Evolutionary conservation across 257 asterid genomes (phyloP).

Genomic region (Solanum neorickii): DNA sequence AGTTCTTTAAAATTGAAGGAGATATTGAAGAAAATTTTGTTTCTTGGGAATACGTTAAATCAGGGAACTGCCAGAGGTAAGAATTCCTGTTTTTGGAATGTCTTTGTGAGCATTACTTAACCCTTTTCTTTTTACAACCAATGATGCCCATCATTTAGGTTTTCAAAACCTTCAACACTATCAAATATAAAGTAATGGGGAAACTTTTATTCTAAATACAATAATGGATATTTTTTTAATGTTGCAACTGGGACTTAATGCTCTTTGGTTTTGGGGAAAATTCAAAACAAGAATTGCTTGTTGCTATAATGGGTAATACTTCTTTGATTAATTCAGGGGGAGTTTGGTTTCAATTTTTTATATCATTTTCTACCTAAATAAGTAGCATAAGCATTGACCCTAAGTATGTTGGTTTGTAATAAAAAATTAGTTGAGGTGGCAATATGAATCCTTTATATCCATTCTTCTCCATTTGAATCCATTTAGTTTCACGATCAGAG

Average conservation of each 20-base stretch:
- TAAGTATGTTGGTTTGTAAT: not conserved
- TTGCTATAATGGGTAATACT: not conserved
- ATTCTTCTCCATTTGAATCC: not conserved
- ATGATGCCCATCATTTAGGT: not conserved
- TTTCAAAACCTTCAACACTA: not conserved
- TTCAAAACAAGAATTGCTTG: not conserved
- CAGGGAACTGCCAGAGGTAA: constrained; percentile 99
- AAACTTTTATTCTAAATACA: not conserved
- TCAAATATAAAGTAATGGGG: not conserved
- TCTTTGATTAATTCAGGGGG: not conserved
- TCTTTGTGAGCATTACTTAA: not conserved
- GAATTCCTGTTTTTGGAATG: constrained; percentile 4
- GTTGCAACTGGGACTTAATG: not conserved
- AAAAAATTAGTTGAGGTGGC: not conserved
- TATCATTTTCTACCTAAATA: not conserved
- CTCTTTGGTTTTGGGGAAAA: not conserved
- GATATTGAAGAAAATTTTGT: constrained; percentile 75
- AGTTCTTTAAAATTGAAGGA: constrained; percentile 80
- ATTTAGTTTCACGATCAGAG: not conserved
- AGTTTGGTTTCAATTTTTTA: not conserved
- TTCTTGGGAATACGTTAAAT: constrained; percentile 84
- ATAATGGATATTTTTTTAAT: not conserved
- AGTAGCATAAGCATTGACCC: not conserved
- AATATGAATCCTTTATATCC: not conserved
- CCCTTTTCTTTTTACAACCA: not conserved